Evolutionary conservation across 495 filamentous ascomycete species (phyloP).

Genomic region (Lophium mytilinum): DNA sequence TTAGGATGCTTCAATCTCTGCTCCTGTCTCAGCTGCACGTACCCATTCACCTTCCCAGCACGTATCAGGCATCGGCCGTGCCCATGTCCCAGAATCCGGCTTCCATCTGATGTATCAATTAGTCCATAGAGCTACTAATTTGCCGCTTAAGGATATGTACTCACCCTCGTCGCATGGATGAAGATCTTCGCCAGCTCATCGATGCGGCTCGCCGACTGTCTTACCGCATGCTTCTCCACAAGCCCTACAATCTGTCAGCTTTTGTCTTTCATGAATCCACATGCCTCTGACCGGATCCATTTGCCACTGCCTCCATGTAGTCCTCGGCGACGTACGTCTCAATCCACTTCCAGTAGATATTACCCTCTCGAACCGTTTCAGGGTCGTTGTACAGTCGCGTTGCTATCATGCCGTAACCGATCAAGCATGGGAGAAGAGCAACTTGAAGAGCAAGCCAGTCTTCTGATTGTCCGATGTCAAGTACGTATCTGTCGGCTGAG

Average conservation of each 20-base stretch:
- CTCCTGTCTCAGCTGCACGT: too few species aligned
- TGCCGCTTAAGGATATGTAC: slow-evolving; percentile 3
- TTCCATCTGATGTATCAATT: slow-evolving; percentile 55
- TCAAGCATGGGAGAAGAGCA: slow-evolving; percentile 72
- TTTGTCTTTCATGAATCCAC: background rate
- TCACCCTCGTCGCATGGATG: slow-evolving; percentile 70
- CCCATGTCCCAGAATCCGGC: slow-evolving; percentile 87
- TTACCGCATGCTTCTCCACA: slow-evolving; percentile 59
- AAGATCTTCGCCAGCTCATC: slow-evolving; percentile 79
- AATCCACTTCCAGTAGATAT: slow-evolving; percentile 87
- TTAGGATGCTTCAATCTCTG: too few species aligned
- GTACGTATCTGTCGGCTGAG: slow-evolving; percentile 53
- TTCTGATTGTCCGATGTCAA: slow-evolving; percentile 80
- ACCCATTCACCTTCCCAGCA: background rate
- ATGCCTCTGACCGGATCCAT: slow-evolving; percentile 49
- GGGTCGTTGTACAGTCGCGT: slow-evolving; percentile 52
- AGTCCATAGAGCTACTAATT: background rate
- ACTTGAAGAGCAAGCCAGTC: slow-evolving; percentile 80
- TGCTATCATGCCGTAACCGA: slow-evolving; percentile 78
- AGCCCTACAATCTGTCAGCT: slow-evolving; percentile 45
- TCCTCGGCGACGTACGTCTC: slow-evolving; percentile 75
- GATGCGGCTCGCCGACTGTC: slow-evolving; percentile 63
- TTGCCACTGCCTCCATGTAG: slow-evolving; percentile 58
- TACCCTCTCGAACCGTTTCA: slow-evolving; percentile 51
- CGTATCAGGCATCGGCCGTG: background rate